A percentile compares a stretch with the other conserved stretches of the same genome.
phyloP scores from a whole-genome alignment of 108 stramenopile genomes.

The Cyclotella kingstonii region DNA sequence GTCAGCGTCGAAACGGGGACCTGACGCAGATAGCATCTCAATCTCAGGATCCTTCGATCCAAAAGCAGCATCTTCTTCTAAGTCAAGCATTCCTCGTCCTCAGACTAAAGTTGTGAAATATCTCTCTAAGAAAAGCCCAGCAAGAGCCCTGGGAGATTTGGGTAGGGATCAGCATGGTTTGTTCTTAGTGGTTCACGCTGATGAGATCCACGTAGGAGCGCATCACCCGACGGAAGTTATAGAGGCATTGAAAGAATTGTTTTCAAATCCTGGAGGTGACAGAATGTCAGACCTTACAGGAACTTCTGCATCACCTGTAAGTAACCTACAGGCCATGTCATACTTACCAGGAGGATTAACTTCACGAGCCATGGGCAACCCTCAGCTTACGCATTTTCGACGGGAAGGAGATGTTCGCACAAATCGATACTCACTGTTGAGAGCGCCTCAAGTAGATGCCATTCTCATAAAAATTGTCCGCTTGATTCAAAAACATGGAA shows the following conservation, averaged over 20 bases:
- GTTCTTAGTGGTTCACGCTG: slow-evolving; percentile 71
- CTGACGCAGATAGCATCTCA: neutral
- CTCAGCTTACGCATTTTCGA: slow-evolving; percentile 5
- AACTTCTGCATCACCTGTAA: neutral
- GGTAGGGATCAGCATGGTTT: slow-evolving; percentile 66
- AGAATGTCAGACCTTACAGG: neutral
- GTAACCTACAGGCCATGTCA: neutral
- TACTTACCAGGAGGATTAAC: neutral
- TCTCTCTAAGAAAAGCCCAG: slow-evolving; percentile 45
- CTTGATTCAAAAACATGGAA: slow-evolving; percentile 64
- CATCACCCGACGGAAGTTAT: slow-evolving; percentile 38
- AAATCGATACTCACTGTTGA: slow-evolving; percentile 21
- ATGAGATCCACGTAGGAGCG: slow-evolving; percentile 62
- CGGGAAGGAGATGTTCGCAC: neutral
- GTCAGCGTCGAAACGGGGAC: slow-evolving; percentile 5
- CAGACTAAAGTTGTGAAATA: too few species aligned
- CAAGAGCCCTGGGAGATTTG: slow-evolving; percentile 57
- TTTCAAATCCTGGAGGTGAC: slow-evolving; percentile 43
- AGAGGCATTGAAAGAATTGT: slow-evolving; percentile 64
- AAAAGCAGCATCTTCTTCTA: slow-evolving; percentile 36
- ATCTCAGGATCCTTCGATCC: slow-evolving; percentile 28
- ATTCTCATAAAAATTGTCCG: slow-evolving; percentile 52
- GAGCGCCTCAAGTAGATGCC: slow-evolving; percentile 40
- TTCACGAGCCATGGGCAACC: neutral
- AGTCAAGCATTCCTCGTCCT: too few species aligned